Conservation (phyloP, 2,329 filamentous ascomycete species). For the Pseudocercospora fuligena region DNA sequence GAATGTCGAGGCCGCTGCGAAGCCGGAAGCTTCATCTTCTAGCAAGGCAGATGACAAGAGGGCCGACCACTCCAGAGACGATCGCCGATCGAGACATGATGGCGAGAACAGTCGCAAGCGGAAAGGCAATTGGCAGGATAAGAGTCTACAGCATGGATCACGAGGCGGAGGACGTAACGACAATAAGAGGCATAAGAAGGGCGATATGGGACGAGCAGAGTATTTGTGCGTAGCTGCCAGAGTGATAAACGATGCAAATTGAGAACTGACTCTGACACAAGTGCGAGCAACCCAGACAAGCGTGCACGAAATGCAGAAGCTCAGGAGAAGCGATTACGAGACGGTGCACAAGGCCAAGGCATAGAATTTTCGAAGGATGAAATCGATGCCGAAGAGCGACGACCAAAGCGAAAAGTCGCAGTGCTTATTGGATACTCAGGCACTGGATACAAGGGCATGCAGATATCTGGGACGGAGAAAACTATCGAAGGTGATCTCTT, state of each 20-base stretch:
- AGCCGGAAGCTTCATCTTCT: constrained; percentile 18
- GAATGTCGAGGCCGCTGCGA: constrained; percentile 29
- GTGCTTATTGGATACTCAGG: constrained; percentile 95
- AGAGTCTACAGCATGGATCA: constrained; percentile 32
- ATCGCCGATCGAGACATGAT: constrained; percentile 17
- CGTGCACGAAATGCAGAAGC: constrained; percentile 50
- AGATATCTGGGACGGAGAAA: constrained; percentile 71
- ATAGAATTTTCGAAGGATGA: constrained; percentile 72
- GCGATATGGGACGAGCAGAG: constrained; percentile 69
- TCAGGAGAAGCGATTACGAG: constrained; percentile 50
- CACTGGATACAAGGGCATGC: constrained; percentile 96
- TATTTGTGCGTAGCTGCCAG: constrained; percentile 60
- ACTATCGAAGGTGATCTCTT: constrained; percentile 98
- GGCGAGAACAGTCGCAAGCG: constrained; percentile 33
- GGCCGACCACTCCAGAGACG: constrained; percentile 11
- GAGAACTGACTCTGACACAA: constrained; percentile 50
- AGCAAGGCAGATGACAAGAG: constrained; percentile 12
- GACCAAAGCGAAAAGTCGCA: constrained; percentile 94
- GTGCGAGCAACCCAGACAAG: constrained; percentile 52
- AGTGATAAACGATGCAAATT: neutral
- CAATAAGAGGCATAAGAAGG: constrained; percentile 58
- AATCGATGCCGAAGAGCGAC: constrained; percentile 82
- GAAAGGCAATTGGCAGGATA: constrained; percentile 36
- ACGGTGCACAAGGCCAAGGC: constrained; percentile 48
- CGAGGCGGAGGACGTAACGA: constrained; percentile 32